phyloP scores from a whole-genome alignment of 352 stramenopile genomes.

The Pythium myriotylum region DNA sequence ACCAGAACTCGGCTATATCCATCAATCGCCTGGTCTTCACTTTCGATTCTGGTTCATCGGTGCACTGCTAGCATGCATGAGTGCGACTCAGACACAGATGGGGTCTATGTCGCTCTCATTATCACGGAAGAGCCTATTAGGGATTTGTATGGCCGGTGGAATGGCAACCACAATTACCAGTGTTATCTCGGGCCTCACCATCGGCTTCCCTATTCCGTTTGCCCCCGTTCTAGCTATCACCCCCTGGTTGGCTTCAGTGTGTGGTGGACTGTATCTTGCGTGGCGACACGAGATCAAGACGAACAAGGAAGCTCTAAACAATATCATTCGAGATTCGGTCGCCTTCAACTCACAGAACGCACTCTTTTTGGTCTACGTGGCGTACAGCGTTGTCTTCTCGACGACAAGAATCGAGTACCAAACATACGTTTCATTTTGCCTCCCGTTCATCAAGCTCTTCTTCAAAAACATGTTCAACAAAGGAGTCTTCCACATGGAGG shows the following conservation, averaged over 20 bases:
- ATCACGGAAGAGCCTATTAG: no score
- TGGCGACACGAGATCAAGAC: conserved; percentile 1
- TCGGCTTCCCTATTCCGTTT: conserved; percentile 19
- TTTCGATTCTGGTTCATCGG: no score
- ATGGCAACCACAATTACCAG: no score
- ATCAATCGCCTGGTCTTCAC: no score
- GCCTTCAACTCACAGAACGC: conserved; percentile 9
- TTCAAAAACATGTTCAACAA: not conserved
- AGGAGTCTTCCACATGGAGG: conserved; percentile 1
- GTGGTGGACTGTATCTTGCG: not conserved
- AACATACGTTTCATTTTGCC: not conserved
- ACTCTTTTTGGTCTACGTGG: conserved; percentile 9
- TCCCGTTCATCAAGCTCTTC: not conserved
- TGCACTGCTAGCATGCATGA: no score
- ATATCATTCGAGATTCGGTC: conserved; percentile 1
- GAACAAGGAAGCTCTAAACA: not conserved
- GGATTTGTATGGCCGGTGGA: no score
- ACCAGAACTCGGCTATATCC: no score
- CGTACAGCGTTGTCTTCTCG: conserved; percentile 9
- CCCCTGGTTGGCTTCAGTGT: not conserved
- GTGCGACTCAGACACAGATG: no score
- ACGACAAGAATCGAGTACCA: not conserved
- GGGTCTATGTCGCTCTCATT: no score
- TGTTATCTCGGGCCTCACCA: not conserved
- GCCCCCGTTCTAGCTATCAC: not conserved